phyloP scores from a whole-genome alignment of 345 rosid genomes.

The Brassica carinata region DNA sequence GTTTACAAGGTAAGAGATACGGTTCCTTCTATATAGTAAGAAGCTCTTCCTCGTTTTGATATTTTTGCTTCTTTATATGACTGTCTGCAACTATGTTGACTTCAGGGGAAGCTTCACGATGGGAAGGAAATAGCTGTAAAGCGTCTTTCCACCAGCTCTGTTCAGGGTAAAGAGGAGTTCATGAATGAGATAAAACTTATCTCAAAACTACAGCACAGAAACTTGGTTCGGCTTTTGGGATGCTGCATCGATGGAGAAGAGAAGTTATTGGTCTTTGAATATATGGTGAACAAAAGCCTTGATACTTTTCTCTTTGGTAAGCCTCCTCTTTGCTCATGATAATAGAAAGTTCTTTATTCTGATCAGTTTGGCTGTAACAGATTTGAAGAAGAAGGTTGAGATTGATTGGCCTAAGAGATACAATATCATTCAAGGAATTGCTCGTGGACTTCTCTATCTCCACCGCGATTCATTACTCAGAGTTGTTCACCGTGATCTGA shows the following conservation, averaged over 20 bases:
- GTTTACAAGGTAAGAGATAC: slow-evolving; percentile 39
- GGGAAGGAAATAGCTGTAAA: slow-evolving; percentile 62
- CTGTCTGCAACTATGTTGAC: slow-evolving; percentile 19
- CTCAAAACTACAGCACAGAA: slow-evolving; percentile 68
- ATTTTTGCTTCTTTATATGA: slow-evolving; percentile 12
- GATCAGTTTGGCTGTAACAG: slow-evolving; percentile 17
- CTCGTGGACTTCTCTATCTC: slow-evolving; percentile 39
- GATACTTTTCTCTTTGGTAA: slow-evolving; percentile 59
- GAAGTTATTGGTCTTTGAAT: slow-evolving; percentile 64
- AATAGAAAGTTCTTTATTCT: not conserved
- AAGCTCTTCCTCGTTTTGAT: slow-evolving; percentile 1
- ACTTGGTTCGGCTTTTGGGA: slow-evolving; percentile 65
- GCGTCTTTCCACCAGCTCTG: slow-evolving; percentile 50
- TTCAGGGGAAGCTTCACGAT: slow-evolving; percentile 45
- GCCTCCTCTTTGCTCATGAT: slow-evolving; percentile 17
- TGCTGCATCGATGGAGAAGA: slow-evolving; percentile 58
- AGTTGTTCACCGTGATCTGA: slow-evolving; percentile 38
- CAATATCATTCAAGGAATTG: slow-evolving; percentile 38
- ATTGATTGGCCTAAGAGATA: slow-evolving; percentile 35
- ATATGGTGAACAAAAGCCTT: slow-evolving; percentile 61
- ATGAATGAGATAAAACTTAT: slow-evolving; percentile 47
- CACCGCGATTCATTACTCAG: slow-evolving; percentile 33
- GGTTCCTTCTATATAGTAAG: not conserved
- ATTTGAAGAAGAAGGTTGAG: slow-evolving; percentile 35
- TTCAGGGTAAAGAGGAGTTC: slow-evolving; percentile 54